phyloP scores from a whole-genome alignment of 257 asterid species.

The Solanum paucissectum region DNA sequence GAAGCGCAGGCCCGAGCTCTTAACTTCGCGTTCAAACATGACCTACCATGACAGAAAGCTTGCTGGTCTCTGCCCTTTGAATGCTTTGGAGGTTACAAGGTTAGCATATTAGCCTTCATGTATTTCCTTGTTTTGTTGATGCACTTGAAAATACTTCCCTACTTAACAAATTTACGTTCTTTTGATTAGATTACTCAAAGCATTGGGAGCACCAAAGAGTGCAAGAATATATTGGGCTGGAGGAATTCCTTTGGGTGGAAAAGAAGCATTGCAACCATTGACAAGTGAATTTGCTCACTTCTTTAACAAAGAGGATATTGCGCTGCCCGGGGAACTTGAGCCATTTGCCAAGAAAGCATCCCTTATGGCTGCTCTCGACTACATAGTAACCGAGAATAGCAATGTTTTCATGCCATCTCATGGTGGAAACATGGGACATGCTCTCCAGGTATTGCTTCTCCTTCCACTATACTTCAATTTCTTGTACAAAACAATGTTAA shows the following conservation, averaged over 20 bases:
- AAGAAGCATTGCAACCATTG: conserved; percentile 62
- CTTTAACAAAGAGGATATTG: conserved; percentile 81
- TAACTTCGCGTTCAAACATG: conserved; percentile 84
- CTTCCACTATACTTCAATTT: neutral
- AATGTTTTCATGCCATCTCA: conserved; percentile 97
- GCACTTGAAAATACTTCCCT: neutral
- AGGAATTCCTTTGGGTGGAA: conserved; percentile 85
- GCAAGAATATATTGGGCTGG: conserved; percentile 88
- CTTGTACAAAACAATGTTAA: neutral
- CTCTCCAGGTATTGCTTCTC: conserved; percentile 60
- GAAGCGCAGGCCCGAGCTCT: conserved; percentile 46
- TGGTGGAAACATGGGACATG: conserved; percentile 98
- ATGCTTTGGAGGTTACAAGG: conserved; percentile 75
- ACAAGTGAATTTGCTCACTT: conserved; percentile 55
- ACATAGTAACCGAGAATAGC: conserved; percentile 70
- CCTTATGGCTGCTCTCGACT: conserved; percentile 82
- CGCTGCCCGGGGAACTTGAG: conserved; percentile 75
- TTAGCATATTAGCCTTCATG: neutral
- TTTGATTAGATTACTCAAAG: conserved; percentile 63
- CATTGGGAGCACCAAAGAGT: conserved; percentile 72
- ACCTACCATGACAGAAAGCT: conserved; percentile 69
- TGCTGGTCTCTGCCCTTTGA: conserved; percentile 84
- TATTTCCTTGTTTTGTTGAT: neutral
- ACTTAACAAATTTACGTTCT: neutral
- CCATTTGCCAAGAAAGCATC: conserved; percentile 67